Evolutionary conservation across 495 filamentous ascomycete species (phyloP).

Genomic region (Penicillium canariense): DNA sequence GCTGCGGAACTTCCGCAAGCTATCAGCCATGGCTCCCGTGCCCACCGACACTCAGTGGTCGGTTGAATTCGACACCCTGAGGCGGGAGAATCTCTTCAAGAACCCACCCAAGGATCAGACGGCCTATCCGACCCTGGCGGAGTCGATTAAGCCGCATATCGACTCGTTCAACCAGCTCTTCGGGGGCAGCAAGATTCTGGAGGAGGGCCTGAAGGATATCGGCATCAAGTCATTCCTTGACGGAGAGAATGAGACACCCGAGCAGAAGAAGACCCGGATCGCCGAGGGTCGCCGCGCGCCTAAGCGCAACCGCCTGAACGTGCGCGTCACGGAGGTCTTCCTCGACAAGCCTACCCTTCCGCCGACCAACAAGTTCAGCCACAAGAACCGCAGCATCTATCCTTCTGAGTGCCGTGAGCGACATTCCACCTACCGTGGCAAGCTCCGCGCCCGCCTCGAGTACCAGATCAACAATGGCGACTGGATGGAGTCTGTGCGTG

Average conservation of each 20-base stretch:
- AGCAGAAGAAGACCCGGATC: conserved; percentile 39
- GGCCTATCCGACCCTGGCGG: conserved; percentile 82
- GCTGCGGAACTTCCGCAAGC: conserved; percentile 19
- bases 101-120: conserved; percentile 83
- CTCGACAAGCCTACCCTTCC: conserved; percentile 75
- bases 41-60: conserved; percentile 75
- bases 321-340: conserved; percentile 73
- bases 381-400: conserved; percentile 74
- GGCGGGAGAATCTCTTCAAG: conserved; percentile 81
- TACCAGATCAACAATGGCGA: conserved; percentile 83
- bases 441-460: conserved; percentile 74
- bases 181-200: conserved; percentile 64
- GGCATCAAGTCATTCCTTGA: conserved; percentile 86
- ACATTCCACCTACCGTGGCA: conserved; percentile 87
- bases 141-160: conserved; percentile 82
- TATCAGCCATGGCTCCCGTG: conserved; percentile 41
- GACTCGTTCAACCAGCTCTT: conserved; percentile 96
- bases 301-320: conserved; percentile 65
- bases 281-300: conserved; percentile 47
- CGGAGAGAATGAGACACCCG: conserved; percentile 53
- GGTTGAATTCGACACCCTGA: conserved; percentile 73
- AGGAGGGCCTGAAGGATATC: conserved; percentile 79
- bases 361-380: conserved; percentile 72
- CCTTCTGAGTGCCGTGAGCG: conserved; percentile 93
- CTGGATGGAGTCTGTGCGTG: conserved; percentile 72